A percentile compares a stretch with the other conserved stretches of the same genome.
Evolutionary conservation across 1,284 basidiomycete species (phyloP).

Genomic region (Lentinula novae-zelandiae): DNA sequence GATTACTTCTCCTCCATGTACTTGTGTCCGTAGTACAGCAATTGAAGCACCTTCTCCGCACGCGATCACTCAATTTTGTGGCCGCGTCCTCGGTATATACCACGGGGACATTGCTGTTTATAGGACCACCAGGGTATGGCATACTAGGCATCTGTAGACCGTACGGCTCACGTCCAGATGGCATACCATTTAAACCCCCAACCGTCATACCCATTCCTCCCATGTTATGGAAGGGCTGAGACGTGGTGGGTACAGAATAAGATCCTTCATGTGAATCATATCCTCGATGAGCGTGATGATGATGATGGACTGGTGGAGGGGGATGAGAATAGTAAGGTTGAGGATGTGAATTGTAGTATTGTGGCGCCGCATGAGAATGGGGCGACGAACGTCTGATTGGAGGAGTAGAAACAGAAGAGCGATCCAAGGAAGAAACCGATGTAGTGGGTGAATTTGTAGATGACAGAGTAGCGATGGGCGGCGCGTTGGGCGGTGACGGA

Average conservation of each 20-base stretch:
- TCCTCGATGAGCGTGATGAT: constrained; percentile 6
- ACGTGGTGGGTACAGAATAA: neutral
- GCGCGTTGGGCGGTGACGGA: constrained; percentile 37
- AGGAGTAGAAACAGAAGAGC: constrained; percentile 56
- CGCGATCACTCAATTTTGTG: constrained; percentile 55
- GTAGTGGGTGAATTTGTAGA: constrained; percentile 56
- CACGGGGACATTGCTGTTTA: constrained; percentile 17
- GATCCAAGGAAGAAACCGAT: constrained; percentile 54
- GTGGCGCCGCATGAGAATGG: neutral
- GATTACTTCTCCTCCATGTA: constrained; percentile 74
- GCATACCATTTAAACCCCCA: neutral
- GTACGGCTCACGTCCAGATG: neutral
- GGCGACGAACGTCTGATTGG: constrained; percentile 37
- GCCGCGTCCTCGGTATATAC: constrained; percentile 57
- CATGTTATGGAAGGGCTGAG: neutral
- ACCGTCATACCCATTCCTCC: neutral
- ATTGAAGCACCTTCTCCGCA: constrained; percentile 58
- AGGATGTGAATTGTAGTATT: constrained; percentile 1
- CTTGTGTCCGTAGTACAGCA: constrained; percentile 70
- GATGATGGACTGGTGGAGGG: constrained; percentile 3
- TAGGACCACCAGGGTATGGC: constrained; percentile 1
- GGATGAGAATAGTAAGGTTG: constrained; percentile 6
- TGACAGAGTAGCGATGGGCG: constrained; percentile 47
- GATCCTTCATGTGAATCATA: constrained; percentile 5
- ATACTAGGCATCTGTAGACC: neutral